Conservation (phyloP, 2,329 filamentous ascomycete species). For the Beauveria sp. region DNA sequence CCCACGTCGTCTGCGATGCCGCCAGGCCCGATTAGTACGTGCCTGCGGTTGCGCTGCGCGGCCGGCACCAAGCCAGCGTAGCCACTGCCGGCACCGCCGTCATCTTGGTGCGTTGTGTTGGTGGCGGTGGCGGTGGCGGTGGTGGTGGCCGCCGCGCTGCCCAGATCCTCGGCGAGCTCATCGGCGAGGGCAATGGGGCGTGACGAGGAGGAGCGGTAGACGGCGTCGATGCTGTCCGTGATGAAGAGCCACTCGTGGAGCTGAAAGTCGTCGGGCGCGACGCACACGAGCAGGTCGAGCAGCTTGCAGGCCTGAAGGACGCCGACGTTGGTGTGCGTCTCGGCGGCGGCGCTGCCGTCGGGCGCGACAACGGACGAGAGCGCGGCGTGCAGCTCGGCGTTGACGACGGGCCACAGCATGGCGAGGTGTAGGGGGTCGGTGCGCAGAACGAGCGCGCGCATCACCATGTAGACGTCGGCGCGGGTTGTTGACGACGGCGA, state of each 20-base stretch:
- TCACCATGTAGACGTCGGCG: constrained; percentile 81
- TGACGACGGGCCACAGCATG: constrained; percentile 83
- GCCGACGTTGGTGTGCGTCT: constrained; percentile 68
- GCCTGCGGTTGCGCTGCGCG: constrained; percentile 25
- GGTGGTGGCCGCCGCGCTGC: constrained; percentile 28
- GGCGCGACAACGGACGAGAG: constrained; percentile 66
- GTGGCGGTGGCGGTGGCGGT: constrained; percentile 12
- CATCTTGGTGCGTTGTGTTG: background rate
- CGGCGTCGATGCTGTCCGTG: constrained; percentile 91
- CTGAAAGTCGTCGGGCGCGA: constrained; percentile 92
- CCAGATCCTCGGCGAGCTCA: constrained; percentile 71
- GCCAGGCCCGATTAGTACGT: constrained; percentile 22
- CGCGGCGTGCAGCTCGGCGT: constrained; percentile 73
- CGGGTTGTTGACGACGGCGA: constrained; percentile 87
- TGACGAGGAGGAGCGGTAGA: constrained; percentile 69
- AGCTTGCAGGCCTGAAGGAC: constrained; percentile 91
- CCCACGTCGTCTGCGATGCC: constrained; percentile 48
- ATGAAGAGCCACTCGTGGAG: constrained; percentile 98
- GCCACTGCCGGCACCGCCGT: constrained; percentile 16
- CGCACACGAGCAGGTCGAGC: constrained; percentile 76
- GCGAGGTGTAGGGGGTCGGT: constrained; percentile 74
- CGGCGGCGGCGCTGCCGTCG: constrained; percentile 53
- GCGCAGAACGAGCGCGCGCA: constrained; percentile 73
- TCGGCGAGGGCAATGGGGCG: constrained; percentile 72
- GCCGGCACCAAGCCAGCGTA: constrained; percentile 16